Evolutionary conservation across 495 filamentous ascomycete genomes (phyloP).

Genomic region (Penicillium maclennaniae): DNA sequence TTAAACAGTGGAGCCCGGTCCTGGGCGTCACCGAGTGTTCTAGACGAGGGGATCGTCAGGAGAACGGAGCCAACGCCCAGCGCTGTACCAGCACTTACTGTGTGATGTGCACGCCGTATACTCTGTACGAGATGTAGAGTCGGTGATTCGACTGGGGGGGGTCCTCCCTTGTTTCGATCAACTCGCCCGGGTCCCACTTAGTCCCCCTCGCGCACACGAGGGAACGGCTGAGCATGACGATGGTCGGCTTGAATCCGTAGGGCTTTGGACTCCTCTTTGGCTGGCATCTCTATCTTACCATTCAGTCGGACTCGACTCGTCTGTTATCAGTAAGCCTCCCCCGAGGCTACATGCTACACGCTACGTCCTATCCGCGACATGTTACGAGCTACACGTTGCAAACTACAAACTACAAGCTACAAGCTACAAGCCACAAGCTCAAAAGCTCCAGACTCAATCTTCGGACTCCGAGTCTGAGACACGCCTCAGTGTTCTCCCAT

Average conservation of each 20-base stretch:
- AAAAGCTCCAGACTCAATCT: neutral
- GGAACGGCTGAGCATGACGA: neutral
- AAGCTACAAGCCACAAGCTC: too few relatives aligned
- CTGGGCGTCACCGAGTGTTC: slow-evolving; percentile 3
- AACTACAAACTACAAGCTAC: too few relatives aligned
- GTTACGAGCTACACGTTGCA: too few relatives aligned
- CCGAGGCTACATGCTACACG: too few relatives aligned
- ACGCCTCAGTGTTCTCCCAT: neutral
- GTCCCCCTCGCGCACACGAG: slow-evolving; percentile 4
- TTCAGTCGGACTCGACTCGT: neutral
- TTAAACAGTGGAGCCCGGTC: neutral
- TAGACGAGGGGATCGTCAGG: slow-evolving; percentile 19
- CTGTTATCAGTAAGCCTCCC: neutral
- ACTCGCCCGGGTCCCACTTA: slow-evolving; percentile 5
- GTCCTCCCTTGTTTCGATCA: slow-evolving; percentile 20
- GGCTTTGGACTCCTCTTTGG: neutral
- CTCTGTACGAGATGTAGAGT: slow-evolving; percentile 8
- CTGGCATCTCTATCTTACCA: neutral
- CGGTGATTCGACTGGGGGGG: slow-evolving; percentile 6
- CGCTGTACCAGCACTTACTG: neutral
- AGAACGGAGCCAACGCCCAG: slow-evolving; percentile 1
- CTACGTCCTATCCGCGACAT: too few relatives aligned
- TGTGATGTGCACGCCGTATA: neutral
- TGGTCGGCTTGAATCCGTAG: neutral
- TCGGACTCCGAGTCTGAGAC: neutral